Evolutionary conservation across 2,329 filamentous ascomycete species (phyloP), one percentile per base, ranked within the genome.

Genomic region (Cephalotrichum gorgonifer): DNA sequence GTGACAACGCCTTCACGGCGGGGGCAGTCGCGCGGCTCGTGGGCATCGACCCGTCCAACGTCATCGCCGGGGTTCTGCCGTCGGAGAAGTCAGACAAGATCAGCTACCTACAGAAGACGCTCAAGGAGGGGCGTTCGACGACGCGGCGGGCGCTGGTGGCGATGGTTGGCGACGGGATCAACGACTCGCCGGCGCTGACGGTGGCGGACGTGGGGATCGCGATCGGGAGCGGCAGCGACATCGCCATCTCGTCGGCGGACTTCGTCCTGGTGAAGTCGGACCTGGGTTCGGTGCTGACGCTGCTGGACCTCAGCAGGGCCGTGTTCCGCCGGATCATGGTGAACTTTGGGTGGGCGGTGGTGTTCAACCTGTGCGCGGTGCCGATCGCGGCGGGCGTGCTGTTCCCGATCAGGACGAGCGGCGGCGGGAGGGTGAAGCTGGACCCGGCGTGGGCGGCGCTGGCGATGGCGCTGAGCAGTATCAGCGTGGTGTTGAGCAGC

Each of bases 391-490:
- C 88, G 0, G 88, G 88, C 1, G 85, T 83, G 33, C 69, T 94
- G 51, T 94, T 86, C 63, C 68, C 75, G 2, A 54, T 83, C 43
- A 61, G 58, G 48, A 72, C 71, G 43, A 62, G 63, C 3, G 58
- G 61, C 2, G 75, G 72, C 2, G 61, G 62, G 27, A 84, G 85
- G 60, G 65, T 88, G 20, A 69, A 77, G 52, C 66, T 90, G 43
- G 83, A 87, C 62, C 86, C 86, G 0, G 86, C 86, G 1, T 96
- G 90, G 90, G 91, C 90, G 5, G 85, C 83, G 55, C 66, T 95
- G 62, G 90, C 90, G 1, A 97, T 96, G 91, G 91, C 91, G 25
- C 65, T 90, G 63, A 95, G 89, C 65, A 91, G 86, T 64, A 83
- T 96, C 55, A 93, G 86, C 59, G 90, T 97, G 43, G 85, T 96